Base-by-base conservation (phyloP, 202 grass and related monocot species). In the Carex sylvatica region DNA sequence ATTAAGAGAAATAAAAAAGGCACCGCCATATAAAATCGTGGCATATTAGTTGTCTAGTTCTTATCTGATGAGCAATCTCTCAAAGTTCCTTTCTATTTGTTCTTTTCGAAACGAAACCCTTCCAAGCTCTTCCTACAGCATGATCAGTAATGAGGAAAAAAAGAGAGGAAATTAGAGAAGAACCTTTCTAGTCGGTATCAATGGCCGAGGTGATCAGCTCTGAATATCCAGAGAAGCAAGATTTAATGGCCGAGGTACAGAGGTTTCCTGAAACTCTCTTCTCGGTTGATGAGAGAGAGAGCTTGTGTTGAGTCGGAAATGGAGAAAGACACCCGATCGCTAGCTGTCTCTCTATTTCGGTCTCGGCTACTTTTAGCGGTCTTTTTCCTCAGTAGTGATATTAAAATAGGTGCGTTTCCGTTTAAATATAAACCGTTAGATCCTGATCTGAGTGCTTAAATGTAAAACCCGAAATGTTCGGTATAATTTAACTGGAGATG, bases 321-420 rank as follows among this genome's bases (percentile, higher is more conserved):
- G 80, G 63, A 47, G 80, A 54, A 69, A 53, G 65, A 82, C 63
- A 56, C 23, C 42, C 80, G 3, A 82, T 82, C 46, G 26, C 22
- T 68, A 82, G 61, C 46, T 82, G 61, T 66, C 38, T 65, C 63
- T 82, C 79, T 80, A 23, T 65, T 80, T 65, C 35, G 40, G 46
- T 28, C 70, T 74, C 6, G 8, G 46, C 23, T 52, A 28, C 44
- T 74, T 74, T 74, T 74, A 74, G 70, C 46, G 70, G 22, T 71
- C 19, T 46, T 71, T 47, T 71, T 47, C 23, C 47, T 74, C 47
- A 2, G 4, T 16, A 2, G 12, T 74, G 0, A 8, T 18, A 74
- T 74, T 30, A 15, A 53, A 53, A 53, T 30, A 3, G 13, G 13
- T 23, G 2, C 44, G 14, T 7, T 74, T 74, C 71, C 13, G 1